Percentiles rank a stretch among this genome's conserved stretches.
These are phyloP conservation scores for Clonostachys chloroleuca DNA, from an alignment of 2,329 filamentous ascomycete genomes.

Conservation along the genomic window DNA sequence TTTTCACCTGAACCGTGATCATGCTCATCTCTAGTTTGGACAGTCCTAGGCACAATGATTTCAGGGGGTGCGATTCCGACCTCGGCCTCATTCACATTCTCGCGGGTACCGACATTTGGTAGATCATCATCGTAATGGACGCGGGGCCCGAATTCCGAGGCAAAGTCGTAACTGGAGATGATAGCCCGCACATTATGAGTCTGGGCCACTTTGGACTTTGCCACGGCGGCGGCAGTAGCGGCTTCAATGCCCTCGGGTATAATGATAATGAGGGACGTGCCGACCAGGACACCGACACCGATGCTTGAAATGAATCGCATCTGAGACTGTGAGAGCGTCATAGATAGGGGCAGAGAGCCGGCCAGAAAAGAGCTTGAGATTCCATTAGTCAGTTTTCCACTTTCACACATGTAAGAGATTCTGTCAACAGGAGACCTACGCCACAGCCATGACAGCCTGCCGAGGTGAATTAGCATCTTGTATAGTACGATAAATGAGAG, in stretches of 20 bases:
- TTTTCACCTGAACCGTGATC: neutral
- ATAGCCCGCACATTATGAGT: conserved; percentile 26
- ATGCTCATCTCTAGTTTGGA: neutral
- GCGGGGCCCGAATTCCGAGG: neutral
- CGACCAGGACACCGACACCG: conserved; percentile 90
- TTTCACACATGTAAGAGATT: neutral
- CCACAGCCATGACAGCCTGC: conserved; percentile 53
- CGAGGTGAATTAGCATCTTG: conserved; percentile 9
- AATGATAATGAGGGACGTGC: conserved; percentile 93
- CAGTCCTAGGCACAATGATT: neutral
- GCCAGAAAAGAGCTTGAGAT: conserved; percentile 79
- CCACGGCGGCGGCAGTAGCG: conserved; percentile 58
- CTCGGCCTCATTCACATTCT: neutral
- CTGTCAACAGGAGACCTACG: conserved; percentile 34
- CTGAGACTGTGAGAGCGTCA: conserved; percentile 82
- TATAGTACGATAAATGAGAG: neutral
- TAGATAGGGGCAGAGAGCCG: conserved; percentile 83
- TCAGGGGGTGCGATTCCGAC: neutral
- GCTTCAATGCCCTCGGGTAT: conserved; percentile 96
- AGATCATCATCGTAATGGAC: too few relatives aligned
- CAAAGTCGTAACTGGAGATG: conserved; percentile 11
- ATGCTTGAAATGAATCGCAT: conserved; percentile 86
- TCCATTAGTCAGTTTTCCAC: neutral
- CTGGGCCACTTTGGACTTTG: conserved; percentile 23
- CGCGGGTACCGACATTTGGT: neutral